A percentile compares a stretch with the other conserved stretches of the same genome.
Conservation (phyloP, 805 yeast species). For the Myxozyma vanderwaltii region DNA sequence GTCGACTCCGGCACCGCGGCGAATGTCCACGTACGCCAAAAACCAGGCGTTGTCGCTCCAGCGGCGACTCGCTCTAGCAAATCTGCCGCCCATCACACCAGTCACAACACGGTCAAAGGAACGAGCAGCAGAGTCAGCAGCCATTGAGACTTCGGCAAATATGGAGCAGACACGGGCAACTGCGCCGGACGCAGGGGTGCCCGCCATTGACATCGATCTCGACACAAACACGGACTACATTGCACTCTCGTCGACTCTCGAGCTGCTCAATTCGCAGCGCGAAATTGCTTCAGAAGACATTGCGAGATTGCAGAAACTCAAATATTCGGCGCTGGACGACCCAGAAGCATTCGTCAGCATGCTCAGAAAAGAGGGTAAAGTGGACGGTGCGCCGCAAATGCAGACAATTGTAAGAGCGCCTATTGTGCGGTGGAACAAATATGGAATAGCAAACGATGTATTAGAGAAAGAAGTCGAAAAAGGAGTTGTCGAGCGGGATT, state of each 20-base stretch:
- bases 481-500: conserved; percentile 37
- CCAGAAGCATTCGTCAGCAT: conserved; percentile 36
- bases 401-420: conserved; percentile 41
- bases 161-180: not conserved
- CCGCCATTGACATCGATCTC: conserved; percentile 28
- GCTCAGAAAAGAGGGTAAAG: conserved; percentile 23
- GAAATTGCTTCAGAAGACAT: conserved; percentile 37
- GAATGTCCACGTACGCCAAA: conserved; percentile 4
- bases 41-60: conserved; percentile 19
- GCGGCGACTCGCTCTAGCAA: conserved; percentile 30
- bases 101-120: conserved; percentile 33
- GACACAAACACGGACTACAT: conserved; percentile 39
- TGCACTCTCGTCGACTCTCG: conserved; percentile 40
- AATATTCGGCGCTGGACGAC: conserved; percentile 37
- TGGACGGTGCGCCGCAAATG: conserved; percentile 36
- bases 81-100: conserved; percentile 34
- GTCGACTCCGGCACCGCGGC: conserved; percentile 5
- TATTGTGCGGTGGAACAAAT: conserved; percentile 40
- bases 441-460: conserved; percentile 39
- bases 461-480: conserved; percentile 35
- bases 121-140: conserved; percentile 19
- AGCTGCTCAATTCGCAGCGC: conserved; percentile 37
- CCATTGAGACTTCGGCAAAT: not conserved
- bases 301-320: conserved; percentile 33
- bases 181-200: conserved; percentile 15